Percentiles rank a stretch among this genome's conserved stretches.
These are phyloP conservation scores for Cryptococcus sp. DNA, from an alignment of 1,284 basidiomycete species.

Conservation along the genomic window DNA sequence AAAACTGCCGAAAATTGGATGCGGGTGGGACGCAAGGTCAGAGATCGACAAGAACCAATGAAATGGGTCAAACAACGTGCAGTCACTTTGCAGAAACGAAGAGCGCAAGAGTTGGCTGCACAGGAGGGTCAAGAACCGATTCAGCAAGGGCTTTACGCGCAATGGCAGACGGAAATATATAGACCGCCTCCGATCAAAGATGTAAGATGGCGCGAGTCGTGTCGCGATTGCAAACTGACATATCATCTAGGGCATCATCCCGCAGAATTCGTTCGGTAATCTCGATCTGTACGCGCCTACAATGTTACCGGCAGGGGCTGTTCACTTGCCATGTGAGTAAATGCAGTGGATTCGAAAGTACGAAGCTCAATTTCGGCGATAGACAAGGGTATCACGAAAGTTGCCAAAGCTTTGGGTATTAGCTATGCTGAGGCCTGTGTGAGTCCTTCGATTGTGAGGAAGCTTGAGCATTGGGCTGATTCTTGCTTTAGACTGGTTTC, in stretches of 20 bases:
- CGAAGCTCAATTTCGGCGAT: constrained; percentile 8
- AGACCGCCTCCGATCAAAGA: constrained; percentile 75
- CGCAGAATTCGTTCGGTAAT: constrained; percentile 95
- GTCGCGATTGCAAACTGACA: background rate
- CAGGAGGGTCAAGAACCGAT: constrained; percentile 62
- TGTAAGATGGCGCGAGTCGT: constrained; percentile 57
- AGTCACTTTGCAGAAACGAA: constrained; percentile 75
- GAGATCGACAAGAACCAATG: constrained; percentile 75
- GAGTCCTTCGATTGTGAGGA: constrained; percentile 50
- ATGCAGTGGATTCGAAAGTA: background rate
- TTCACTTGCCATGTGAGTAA: constrained; percentile 80
- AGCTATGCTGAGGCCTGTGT: constrained; percentile 89
- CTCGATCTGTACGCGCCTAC: constrained; percentile 93
- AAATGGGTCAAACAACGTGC: constrained; percentile 88
- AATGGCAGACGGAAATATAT: constrained; percentile 82
- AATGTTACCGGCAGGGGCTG: constrained; percentile 88
- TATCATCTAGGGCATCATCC: constrained; percentile 74
- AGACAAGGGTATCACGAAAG: constrained; percentile 87
- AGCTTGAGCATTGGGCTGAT: constrained; percentile 6
- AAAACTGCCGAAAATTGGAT: constrained; percentile 96
- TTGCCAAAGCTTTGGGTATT: constrained; percentile 82
- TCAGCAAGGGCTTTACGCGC: constrained; percentile 84
- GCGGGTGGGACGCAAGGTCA: constrained; percentile 76
- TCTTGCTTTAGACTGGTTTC: constrained; percentile 62
- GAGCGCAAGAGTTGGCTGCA: constrained; percentile 76